Conservation (phyloP, 331 rosid genomes). For the Stylosanthes scabra region DNA sequence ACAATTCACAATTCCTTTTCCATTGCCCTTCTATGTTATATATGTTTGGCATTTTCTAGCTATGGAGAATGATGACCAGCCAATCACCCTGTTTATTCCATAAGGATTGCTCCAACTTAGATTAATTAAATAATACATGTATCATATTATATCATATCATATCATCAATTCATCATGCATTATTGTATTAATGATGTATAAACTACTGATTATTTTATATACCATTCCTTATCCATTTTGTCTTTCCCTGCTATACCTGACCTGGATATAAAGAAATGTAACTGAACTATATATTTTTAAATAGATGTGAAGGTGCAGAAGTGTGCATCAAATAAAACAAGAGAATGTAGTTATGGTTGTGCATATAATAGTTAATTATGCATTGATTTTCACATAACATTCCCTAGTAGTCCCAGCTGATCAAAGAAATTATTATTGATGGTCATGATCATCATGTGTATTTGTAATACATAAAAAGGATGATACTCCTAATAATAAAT, state of each 20-base stretch:
- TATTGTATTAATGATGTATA: neutral
- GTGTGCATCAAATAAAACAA: neutral
- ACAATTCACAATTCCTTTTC: slow-evolving; percentile 46
- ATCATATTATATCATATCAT: too few relatives aligned
- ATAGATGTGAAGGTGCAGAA: neutral
- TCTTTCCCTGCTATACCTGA: neutral
- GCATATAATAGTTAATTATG: neutral
- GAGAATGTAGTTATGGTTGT: neutral
- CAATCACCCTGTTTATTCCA: slow-evolving; percentile 40
- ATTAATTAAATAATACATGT: neutral
- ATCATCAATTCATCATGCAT: neutral
- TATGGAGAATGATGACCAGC: slow-evolving; percentile 45
- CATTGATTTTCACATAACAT: neutral
- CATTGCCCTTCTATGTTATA: slow-evolving; percentile 38
- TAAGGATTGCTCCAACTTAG: slow-evolving; percentile 20
- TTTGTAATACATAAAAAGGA: neutral
- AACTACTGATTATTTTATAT: slow-evolving; percentile 3
- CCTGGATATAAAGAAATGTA: neutral
- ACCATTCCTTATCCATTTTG: slow-evolving; percentile 15
- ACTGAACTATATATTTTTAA: neutral
- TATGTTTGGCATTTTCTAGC: slow-evolving; percentile 56
- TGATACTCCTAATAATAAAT: neutral
- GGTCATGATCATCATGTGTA: slow-evolving; percentile 12
- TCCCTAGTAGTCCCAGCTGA: neutral
- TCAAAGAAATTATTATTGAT: neutral